These are phyloP conservation scores for Dalbergia cochinchinensis DNA, from an alignment of 306 rosid species.

Conservation along the genomic window DNA sequence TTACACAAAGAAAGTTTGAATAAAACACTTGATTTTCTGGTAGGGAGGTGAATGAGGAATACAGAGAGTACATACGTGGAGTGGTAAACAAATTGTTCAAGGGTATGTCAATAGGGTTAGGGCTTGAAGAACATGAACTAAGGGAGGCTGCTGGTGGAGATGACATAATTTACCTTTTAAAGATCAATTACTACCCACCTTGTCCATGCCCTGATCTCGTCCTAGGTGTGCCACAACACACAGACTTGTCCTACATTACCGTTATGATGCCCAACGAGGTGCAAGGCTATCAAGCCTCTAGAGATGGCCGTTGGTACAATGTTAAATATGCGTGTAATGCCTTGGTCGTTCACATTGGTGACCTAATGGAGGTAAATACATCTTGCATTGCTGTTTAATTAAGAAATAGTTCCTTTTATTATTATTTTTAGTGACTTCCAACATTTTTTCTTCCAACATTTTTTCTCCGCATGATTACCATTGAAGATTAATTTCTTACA, in stretches of 20 bases:
- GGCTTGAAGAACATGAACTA: slow-evolving; percentile 66
- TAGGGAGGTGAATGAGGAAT: slow-evolving; percentile 76
- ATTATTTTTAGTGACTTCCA: too few species aligned
- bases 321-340: slow-evolving; percentile 80
- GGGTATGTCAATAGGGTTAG: slow-evolving; percentile 64
- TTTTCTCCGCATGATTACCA: too few species aligned
- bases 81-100: slow-evolving; percentile 67
- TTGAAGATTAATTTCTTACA: not conserved
- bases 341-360: slow-evolving; percentile 78
- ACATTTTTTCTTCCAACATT: too few species aligned
- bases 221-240: slow-evolving; percentile 78
- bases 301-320: slow-evolving; percentile 72
- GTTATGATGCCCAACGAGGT: slow-evolving; percentile 80
- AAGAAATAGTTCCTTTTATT: not conserved
- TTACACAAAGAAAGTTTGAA: not conserved
- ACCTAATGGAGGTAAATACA: slow-evolving; percentile 72
- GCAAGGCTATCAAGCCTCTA: slow-evolving; percentile 81
- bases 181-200: slow-evolving; percentile 90
- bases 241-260: slow-evolving; percentile 75
- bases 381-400: not conserved
- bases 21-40: not conserved
- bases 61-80: slow-evolving; percentile 52
- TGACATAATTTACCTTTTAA: slow-evolving; percentile 60
- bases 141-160: slow-evolving; percentile 69
- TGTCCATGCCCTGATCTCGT: slow-evolving; percentile 84